Conservation (phyloP, 108 stramenopile genomes). For the Nannochloropsis gaditana region DNA sequence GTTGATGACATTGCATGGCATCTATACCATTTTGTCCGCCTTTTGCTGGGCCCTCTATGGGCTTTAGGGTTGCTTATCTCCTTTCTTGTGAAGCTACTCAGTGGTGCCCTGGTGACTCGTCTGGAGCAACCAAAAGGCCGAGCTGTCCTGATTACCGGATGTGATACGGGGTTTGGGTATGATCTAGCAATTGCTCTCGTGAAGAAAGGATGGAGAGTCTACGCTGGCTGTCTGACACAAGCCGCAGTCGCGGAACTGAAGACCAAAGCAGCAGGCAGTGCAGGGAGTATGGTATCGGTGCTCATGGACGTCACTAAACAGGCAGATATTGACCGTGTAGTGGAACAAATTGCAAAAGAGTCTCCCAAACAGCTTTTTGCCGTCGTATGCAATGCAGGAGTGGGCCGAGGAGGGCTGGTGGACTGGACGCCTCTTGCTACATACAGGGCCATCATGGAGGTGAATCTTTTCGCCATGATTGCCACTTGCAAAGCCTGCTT, state of each 20-base stretch:
- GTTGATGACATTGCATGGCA: not conserved
- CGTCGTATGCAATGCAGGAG: not conserved
- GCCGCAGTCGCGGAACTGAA: not conserved
- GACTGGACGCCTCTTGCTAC: constrained; percentile 1
- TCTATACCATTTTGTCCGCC: not conserved
- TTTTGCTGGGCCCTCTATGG: not conserved
- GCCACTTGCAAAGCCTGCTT: not conserved
- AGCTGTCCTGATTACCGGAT: not conserved
- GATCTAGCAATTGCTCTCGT: not conserved
- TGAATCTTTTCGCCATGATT: not conserved
- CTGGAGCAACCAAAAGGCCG: not conserved
- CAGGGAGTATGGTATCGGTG: not conserved
- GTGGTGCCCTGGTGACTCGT: not conserved
- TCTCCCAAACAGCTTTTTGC: not conserved
- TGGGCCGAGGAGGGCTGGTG: not conserved
- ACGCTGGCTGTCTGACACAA: not conserved
- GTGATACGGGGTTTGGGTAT: not conserved
- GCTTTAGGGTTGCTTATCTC: not conserved
- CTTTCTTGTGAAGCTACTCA: not conserved
- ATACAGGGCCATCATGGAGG: not conserved
- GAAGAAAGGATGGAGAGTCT: constrained; percentile 10
- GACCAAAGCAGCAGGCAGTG: not conserved
- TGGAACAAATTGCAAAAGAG: not conserved
- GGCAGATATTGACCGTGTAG: constrained; percentile 14
- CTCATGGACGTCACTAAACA: not conserved